Conservation (phyloP, 179 eudicot genomes). For the Corrigiola litoralis region DNA sequence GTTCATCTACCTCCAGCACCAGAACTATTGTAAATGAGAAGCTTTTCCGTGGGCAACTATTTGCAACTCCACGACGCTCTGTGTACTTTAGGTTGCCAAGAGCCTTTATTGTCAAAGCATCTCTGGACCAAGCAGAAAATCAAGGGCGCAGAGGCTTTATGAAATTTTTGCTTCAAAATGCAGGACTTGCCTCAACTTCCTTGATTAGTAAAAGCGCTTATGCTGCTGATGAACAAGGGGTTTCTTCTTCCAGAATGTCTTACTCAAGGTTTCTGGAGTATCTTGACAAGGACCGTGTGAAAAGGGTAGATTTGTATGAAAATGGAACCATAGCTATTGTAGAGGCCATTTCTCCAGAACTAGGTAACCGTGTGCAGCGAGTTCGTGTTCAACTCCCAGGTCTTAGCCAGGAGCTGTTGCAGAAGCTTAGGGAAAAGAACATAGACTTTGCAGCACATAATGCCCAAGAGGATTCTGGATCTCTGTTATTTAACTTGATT, state of each 20-base stretch:
- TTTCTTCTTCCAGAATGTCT: slow-evolving; percentile 97
- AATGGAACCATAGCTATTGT: slow-evolving; percentile 98
- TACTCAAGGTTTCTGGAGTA: slow-evolving; percentile 94
- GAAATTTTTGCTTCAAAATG: slow-evolving; percentile 74
- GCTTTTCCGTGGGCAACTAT: slow-evolving; percentile 33
- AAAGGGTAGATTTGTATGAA: slow-evolving; percentile 81
- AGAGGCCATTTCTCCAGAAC: slow-evolving; percentile 92
- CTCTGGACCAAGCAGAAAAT: slow-evolving; percentile 38
- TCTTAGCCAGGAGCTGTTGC: slow-evolving; percentile 97
- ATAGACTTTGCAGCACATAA: slow-evolving; percentile 96
- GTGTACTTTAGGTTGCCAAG: slow-evolving; percentile 35
- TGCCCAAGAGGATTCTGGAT: slow-evolving; percentile 95
- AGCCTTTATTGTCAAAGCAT: slow-evolving; percentile 44
- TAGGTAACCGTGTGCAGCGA: slow-evolving; percentile 90
- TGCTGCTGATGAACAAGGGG: slow-evolving; percentile 96
- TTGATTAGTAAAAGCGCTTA: slow-evolving; percentile 52
- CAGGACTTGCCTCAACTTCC: slow-evolving; percentile 54
- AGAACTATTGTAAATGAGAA: slow-evolving; percentile 41
- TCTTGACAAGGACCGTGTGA: slow-evolving; percentile 89
- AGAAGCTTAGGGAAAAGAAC: slow-evolving; percentile 91
- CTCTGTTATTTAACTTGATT: slow-evolving; percentile 69
- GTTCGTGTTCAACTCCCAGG: slow-evolving; percentile 98
- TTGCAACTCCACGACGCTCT: slow-evolving; percentile 36
- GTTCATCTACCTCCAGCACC: slow-evolving; percentile 40
- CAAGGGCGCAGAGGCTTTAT: slow-evolving; percentile 77